Percentiles rank a stretch among this genome's conserved stretches.
Evolutionary conservation across 768 basidiomycete genomes (phyloP).

Genomic region (Lyophyllum semitale): DNA sequence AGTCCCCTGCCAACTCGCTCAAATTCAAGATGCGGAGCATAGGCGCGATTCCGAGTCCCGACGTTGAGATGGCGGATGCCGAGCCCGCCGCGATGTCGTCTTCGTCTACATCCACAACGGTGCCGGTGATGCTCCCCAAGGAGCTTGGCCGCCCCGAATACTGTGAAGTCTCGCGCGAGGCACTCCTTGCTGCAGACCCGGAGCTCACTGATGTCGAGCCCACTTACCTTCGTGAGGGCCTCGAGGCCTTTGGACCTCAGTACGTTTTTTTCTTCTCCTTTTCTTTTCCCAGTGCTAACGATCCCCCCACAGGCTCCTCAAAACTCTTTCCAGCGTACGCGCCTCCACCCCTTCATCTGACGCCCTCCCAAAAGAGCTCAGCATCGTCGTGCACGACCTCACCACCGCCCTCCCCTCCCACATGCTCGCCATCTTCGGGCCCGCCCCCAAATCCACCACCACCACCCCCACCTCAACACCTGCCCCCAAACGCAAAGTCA

Average conservation of each 20-base stretch:
- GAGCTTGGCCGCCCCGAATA: slow-evolving; percentile 54
- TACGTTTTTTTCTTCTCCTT: slow-evolving; percentile 27
- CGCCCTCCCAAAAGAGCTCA: slow-evolving; percentile 44
- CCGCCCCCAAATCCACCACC: neutral
- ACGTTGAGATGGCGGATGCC: slow-evolving; percentile 35
- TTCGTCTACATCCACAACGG: slow-evolving; percentile 27
- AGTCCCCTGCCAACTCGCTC: slow-evolving; percentile 23
- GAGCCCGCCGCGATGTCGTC: slow-evolving; percentile 8
- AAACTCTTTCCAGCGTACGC: slow-evolving; percentile 39
- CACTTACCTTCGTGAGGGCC: slow-evolving; percentile 53
- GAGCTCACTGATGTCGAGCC: slow-evolving; percentile 47
- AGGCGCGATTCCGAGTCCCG: slow-evolving; percentile 20
- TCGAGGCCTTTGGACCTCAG: slow-evolving; percentile 46
- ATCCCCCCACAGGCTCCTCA: slow-evolving; percentile 32
- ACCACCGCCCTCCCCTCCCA: slow-evolving; percentile 47
- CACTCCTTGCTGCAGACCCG: slow-evolving; percentile 52
- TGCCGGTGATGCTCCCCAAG: slow-evolving; percentile 46
- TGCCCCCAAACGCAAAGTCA: slow-evolving; percentile 30
- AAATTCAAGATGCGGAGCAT: slow-evolving; percentile 26
- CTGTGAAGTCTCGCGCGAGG: slow-evolving; percentile 44
- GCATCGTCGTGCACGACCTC: slow-evolving; percentile 38
- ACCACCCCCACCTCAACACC: slow-evolving; percentile 12
- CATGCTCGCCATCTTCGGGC: slow-evolving; percentile 48
- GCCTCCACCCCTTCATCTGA: slow-evolving; percentile 26
- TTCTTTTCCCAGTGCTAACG: neutral